These are phyloP conservation scores for Flaveria brownii DNA, from an alignment of 129 eudicot genomes.

Conservation along the genomic window DNA sequence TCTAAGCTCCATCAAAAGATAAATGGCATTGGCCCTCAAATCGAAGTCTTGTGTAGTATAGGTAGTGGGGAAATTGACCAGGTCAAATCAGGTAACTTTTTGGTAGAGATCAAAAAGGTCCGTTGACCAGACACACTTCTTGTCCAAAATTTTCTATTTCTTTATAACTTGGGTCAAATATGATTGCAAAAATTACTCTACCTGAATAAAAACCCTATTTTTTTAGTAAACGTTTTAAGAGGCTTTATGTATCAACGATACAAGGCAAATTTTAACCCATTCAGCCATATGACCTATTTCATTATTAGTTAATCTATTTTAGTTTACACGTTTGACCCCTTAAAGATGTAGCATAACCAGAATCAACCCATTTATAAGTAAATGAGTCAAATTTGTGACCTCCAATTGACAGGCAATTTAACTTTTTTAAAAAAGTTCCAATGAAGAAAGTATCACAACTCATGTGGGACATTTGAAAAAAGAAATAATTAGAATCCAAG, in stretches of 20 bases:
- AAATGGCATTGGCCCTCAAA: neutral
- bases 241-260: neutral
- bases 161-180: neutral
- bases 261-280: neutral
- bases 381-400: constrained; percentile 10
- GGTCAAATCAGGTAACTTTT: neutral
- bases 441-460: neutral
- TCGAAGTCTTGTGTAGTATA: neutral
- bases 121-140: neutral
- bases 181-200: neutral
- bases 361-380: neutral
- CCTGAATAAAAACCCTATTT: neutral
- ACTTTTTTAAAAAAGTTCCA: too few relatives aligned
- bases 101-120: neutral
- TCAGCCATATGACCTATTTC: neutral
- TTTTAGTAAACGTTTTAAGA: neutral
- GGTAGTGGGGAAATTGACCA: neutral
- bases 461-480: neutral
- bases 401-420: too few relatives aligned
- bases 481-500: neutral
- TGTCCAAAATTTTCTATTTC: neutral
- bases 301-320: neutral
- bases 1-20: constrained; percentile 1
- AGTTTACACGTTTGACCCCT: neutral
- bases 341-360: neutral